Evolutionary conservation across 2,329 filamentous ascomycete genomes (phyloP).

Genomic region (Leptographium flavum): DNA sequence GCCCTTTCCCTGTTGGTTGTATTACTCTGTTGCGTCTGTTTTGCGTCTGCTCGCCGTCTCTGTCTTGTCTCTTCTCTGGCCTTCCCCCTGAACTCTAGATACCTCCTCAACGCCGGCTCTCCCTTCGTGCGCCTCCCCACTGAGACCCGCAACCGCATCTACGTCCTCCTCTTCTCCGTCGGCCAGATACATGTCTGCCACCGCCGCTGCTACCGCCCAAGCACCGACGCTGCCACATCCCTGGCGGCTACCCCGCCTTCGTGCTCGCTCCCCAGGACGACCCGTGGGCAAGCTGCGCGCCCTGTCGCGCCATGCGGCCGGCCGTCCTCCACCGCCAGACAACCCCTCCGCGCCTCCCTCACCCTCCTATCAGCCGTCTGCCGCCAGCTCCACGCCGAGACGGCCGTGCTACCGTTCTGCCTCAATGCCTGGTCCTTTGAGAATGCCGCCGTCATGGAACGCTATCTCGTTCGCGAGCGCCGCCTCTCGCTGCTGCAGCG

Average conservation of each 20-base stretch:
- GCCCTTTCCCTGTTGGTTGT: neutral
- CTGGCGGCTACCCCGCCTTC: slow-evolving; percentile 17
- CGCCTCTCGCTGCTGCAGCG: slow-evolving; percentile 16
- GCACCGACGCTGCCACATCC: neutral
- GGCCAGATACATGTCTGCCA: slow-evolving; percentile 20
- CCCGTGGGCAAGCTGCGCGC: slow-evolving; percentile 14
- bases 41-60: neutral
- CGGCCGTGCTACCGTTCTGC: slow-evolving; percentile 18
- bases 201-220: slow-evolving; percentile 14
- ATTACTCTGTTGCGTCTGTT: neutral
- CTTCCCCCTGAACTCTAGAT: slow-evolving; percentile 10
- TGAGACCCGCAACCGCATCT: slow-evolving; percentile 21
- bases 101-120: slow-evolving; percentile 15
- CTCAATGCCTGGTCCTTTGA: slow-evolving; percentile 22
- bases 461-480: slow-evolving; percentile 19
- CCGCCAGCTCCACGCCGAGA: slow-evolving; percentile 23
- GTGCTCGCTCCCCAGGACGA: slow-evolving; percentile 15
- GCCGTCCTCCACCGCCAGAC: neutral
- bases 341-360: slow-evolving; percentile 11
- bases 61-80: neutral
- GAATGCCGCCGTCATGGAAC: slow-evolving; percentile 18
- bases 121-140: slow-evolving; percentile 18
- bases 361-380: slow-evolving; percentile 20
- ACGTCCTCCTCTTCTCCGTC: slow-evolving; percentile 17
- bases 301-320: neutral